phyloP scores from a whole-genome alignment of 2,329 filamentous ascomycete species.

The Hortaea sp. region DNA sequence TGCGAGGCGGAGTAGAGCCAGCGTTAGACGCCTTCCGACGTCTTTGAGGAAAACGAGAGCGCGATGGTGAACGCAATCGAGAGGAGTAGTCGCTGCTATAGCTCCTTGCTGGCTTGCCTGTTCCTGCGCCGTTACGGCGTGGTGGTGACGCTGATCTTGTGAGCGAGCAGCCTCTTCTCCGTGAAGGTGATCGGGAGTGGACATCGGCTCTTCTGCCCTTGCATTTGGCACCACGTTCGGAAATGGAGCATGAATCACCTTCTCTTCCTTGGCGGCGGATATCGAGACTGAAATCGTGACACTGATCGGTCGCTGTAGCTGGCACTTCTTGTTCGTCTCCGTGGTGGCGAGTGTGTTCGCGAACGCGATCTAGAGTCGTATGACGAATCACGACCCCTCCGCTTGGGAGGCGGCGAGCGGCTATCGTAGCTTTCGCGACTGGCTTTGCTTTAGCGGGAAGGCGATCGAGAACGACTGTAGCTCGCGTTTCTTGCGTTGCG shows the following conservation, averaged over 20 bases:
- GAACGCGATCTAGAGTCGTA: slow-evolving; percentile 18
- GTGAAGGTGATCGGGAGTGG: slow-evolving; percentile 9
- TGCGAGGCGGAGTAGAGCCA: neutral
- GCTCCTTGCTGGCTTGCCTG: slow-evolving; percentile 11
- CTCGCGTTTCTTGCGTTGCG: slow-evolving; percentile 9
- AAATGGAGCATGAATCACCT: slow-evolving; percentile 8
- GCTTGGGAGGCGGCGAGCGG: slow-evolving; percentile 2
- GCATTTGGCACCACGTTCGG: slow-evolving; percentile 14
- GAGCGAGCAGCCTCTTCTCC: slow-evolving; percentile 3
- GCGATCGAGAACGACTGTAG: slow-evolving; percentile 10
- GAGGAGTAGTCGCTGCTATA: slow-evolving; percentile 15
- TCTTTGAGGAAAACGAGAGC: slow-evolving; percentile 2
- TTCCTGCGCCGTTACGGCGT: slow-evolving; percentile 9
- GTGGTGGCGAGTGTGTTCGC: slow-evolving; percentile 11
- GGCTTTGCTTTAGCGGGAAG: neutral
- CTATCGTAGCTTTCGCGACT: neutral
- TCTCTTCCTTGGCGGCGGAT: slow-evolving; percentile 5
- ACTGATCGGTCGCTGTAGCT: slow-evolving; percentile 13
- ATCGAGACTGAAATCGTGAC: slow-evolving; percentile 7
- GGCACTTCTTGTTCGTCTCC: slow-evolving; percentile 11
- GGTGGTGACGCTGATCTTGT: slow-evolving; percentile 8
- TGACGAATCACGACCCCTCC: slow-evolving; percentile 4
- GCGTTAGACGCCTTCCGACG: neutral
- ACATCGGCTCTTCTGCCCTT: slow-evolving; percentile 10
- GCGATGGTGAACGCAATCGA: slow-evolving; percentile 7